These are phyloP conservation scores for Datura wrightii DNA, from an alignment of 257 asterid species.

Conservation along the genomic window DNA sequence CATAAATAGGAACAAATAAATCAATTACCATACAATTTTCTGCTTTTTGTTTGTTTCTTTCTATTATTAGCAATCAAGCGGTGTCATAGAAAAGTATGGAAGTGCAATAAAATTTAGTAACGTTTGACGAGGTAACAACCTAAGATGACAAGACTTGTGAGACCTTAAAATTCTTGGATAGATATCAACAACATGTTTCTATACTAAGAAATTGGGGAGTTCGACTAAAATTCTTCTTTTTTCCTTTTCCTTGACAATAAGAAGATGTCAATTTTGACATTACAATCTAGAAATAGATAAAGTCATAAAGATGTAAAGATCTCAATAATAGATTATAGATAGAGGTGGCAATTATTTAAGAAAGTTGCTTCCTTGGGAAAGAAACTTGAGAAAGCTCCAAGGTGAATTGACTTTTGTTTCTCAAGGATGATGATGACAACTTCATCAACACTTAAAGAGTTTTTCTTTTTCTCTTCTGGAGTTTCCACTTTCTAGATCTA, in stretches of 20 bases:
- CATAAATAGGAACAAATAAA: not conserved
- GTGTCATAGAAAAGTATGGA: not conserved
- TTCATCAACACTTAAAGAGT: no score
- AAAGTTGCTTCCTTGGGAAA: not conserved
- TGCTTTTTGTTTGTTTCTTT: slow-evolving; percentile 8
- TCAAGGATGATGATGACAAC: no score
- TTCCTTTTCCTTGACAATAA: not conserved
- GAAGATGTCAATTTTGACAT: slow-evolving; percentile 12
- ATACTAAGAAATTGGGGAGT: not conserved
- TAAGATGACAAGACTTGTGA: slow-evolving; percentile 16
- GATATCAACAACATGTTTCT: not conserved
- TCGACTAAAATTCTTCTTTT: not conserved
- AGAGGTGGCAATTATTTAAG: not conserved
- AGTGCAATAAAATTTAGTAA: not conserved
- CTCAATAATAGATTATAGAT: not conserved
- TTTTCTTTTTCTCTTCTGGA: not conserved
- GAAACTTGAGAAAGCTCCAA: not conserved
- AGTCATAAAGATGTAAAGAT: not conserved
- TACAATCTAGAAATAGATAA: not conserved
- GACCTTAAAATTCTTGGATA: not conserved
- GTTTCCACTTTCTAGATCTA: no score
- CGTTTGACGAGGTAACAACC: not conserved
- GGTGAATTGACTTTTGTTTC: not conserved
- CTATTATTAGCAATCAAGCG: not conserved
- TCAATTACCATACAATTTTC: not conserved